A percentile compares a stretch with the other conserved stretches of the same genome.
These are phyloP conservation scores for Rhodotorula paludigena DNA, from an alignment of 768 basidiomycete genomes.

Conservation along the genomic window DNA sequence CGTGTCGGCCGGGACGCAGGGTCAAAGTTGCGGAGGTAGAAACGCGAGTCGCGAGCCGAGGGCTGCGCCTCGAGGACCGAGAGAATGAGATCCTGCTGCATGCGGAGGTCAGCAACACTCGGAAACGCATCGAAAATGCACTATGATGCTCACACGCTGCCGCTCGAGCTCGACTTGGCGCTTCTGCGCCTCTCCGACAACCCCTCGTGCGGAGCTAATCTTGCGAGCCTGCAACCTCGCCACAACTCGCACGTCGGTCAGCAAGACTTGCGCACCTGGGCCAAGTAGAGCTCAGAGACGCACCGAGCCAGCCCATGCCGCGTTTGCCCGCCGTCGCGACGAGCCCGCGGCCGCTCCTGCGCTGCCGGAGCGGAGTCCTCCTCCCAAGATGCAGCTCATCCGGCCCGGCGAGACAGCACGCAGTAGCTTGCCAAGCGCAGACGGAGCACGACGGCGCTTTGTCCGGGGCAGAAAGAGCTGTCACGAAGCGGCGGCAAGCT, in stretches of 20 bases:
- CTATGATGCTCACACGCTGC: constrained; percentile 12
- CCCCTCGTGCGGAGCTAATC: constrained; percentile 4
- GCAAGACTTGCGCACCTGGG: not conserved
- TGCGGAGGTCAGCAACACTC: too few relatives aligned
- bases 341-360: not conserved
- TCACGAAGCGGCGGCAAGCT: too few relatives aligned
- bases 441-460: not conserved
- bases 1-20: constrained; percentile 51
- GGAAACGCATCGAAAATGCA: not conserved
- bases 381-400: not conserved
- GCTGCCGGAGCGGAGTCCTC: not conserved
- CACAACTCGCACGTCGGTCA: not conserved
- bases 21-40: constrained; percentile 87
- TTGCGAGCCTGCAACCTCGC: not conserved
- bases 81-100: constrained; percentile 80
- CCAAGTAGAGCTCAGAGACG: not conserved
- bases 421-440: not conserved
- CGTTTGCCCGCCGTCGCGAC: constrained; percentile 6
- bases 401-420: not conserved
- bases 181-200: constrained; percentile 6
- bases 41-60: constrained; percentile 80
- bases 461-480: not conserved
- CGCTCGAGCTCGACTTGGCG: constrained; percentile 21
- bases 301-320: constrained; percentile 6
- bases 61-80: constrained; percentile 90